Evolutionary conservation across 2,329 filamentous ascomycete genomes (phyloP).

Genomic region (Penicillium corylophilum): DNA sequence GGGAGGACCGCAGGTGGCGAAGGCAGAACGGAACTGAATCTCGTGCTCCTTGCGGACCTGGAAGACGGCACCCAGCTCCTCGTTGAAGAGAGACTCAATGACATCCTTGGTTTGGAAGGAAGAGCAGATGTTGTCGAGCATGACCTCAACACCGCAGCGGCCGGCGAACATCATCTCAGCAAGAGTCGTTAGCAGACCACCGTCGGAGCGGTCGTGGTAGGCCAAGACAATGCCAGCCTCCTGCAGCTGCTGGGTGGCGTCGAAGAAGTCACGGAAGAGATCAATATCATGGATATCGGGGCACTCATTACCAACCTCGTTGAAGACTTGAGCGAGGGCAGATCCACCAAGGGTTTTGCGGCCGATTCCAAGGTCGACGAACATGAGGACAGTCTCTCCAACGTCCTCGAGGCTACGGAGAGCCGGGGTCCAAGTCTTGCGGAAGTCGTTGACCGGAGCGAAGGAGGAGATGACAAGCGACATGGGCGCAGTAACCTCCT

Average conservation of each 20-base stretch:
- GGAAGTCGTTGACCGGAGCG: constrained; percentile 75
- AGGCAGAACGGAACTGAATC: constrained; percentile 81
- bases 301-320: constrained; percentile 77
- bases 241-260: constrained; percentile 71
- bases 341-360: constrained; percentile 84
- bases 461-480: constrained; percentile 92
- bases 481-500: constrained; percentile 88
- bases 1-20: constrained; percentile 84
- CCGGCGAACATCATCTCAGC: constrained; percentile 99
- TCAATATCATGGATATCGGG: constrained; percentile 84
- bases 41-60: constrained; percentile 85
- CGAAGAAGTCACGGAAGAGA: constrained; percentile 84
- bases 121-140: constrained; percentile 67
- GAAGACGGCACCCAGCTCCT: constrained; percentile 94
- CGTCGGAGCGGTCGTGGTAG: constrained; percentile 93
- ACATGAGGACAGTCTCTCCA: constrained; percentile 83
- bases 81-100: constrained; percentile 84
- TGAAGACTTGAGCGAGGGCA: constrained; percentile 84
- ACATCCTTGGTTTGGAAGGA: constrained; percentile 64
- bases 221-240: constrained; percentile 75
- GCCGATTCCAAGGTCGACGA: constrained; percentile 82
- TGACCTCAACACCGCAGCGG: constrained; percentile 80
- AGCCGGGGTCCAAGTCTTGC: constrained; percentile 91
- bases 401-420: constrained; percentile 80
- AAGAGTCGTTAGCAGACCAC: constrained; percentile 84